Percentiles rank a stretch among this genome's conserved stretches.
Evolutionary conservation across 164 flowering plant species (phyloP).

Genomic region (Kalanchoe fedtschenkoi): DNA sequence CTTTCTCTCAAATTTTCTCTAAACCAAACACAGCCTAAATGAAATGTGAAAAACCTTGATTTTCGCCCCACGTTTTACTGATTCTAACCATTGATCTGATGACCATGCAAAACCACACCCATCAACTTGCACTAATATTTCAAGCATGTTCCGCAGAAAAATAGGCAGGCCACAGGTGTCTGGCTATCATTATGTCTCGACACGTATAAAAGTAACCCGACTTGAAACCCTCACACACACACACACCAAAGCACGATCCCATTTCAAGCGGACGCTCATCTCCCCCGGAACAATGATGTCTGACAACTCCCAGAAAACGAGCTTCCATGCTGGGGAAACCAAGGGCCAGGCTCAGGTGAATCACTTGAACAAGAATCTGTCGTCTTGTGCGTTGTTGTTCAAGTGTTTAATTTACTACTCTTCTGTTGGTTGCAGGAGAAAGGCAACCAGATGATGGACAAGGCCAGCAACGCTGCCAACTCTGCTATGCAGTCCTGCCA

Average conservation of each 20-base stretch:
- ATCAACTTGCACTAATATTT: not conserved
- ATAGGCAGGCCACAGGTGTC: not conserved
- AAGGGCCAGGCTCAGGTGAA: conserved; percentile 34
- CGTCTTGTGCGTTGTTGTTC: not conserved
- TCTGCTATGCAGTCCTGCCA: conserved; percentile 36
- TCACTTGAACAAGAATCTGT: not conserved
- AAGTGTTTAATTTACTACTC: not conserved
- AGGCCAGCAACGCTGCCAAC: conserved; percentile 36
- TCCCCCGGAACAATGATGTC: not conserved
- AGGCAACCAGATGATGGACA: conserved; percentile 38
- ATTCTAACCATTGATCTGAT: not conserved
- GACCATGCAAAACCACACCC: not conserved
- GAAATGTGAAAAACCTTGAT: not conserved
- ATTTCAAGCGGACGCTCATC: no score
- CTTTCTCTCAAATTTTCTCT: no score
- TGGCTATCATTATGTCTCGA: not conserved
- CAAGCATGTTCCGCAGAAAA: not conserved
- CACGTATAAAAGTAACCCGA: not conserved
- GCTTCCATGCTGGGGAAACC: conserved; percentile 37
- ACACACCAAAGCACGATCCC: not conserved
- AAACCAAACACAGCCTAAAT: no score
- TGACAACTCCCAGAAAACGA: conserved; percentile 13
- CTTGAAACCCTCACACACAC: not conserved
- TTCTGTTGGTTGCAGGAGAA: conserved; percentile 30
- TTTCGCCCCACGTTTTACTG: not conserved